Evolutionary conservation across 75 land plant genomes (phyloP).

Genomic region (Selaginella moellendorffii): DNA sequence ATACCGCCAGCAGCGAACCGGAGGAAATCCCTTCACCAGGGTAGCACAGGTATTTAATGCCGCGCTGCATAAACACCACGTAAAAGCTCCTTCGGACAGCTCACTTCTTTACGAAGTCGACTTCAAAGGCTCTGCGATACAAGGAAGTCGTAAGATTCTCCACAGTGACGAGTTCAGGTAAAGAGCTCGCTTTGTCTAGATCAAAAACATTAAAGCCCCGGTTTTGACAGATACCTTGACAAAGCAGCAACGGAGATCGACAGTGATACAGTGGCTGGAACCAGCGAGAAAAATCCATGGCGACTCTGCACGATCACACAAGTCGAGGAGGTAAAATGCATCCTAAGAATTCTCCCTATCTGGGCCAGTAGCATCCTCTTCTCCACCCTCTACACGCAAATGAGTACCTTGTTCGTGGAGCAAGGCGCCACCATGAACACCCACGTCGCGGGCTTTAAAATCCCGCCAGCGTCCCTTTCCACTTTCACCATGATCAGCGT

Average conservation of each 20-base stretch:
- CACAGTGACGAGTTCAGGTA: not conserved
- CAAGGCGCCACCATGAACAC: slow-evolving; percentile 39
- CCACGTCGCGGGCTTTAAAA: slow-evolving; percentile 11
- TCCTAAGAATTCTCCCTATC: slow-evolving; percentile 39
- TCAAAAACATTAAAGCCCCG: not conserved
- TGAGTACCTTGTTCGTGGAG: slow-evolving; percentile 30
- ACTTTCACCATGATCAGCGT: slow-evolving; percentile 40
- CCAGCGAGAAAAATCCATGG: slow-evolving; percentile 16
- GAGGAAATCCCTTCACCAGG: not conserved
- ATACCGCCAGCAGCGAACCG: not conserved
- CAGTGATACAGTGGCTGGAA: not conserved
- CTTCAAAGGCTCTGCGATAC: not conserved
- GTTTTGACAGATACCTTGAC: slow-evolving; percentile 26
- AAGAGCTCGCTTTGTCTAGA: not conserved
- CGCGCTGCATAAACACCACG: not conserved
- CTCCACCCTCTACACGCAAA: slow-evolving; percentile 33
- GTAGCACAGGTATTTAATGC: not conserved
- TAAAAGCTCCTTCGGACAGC: not conserved
- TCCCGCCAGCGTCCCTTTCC: slow-evolving; percentile 24
- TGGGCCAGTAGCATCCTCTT: slow-evolving; percentile 34
- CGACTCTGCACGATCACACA: slow-evolving; percentile 26
- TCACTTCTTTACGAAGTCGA: not conserved
- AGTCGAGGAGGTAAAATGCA: slow-evolving; percentile 19
- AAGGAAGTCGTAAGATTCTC: not conserved
- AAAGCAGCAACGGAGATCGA: slow-evolving; percentile 29